Conservation (phyloP, 192 early-diverging fungal genomes). For the Backusella westeae region DNA sequence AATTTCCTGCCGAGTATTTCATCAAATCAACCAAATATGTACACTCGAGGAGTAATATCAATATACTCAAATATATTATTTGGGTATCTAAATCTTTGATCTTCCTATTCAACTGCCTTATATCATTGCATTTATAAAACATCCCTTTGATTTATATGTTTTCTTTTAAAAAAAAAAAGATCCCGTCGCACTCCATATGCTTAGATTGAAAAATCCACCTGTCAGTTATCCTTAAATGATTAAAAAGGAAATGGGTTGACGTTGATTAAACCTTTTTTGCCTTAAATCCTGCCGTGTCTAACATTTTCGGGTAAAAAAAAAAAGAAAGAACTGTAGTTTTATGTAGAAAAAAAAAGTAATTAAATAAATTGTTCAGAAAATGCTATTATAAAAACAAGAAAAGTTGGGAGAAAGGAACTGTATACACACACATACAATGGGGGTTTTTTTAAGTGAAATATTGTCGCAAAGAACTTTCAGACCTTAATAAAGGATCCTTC, state of each 20-base stretch:
- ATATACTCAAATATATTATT: not conserved
- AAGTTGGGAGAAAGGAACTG: not conserved
- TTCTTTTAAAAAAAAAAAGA: not conserved
- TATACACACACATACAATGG: not conserved
- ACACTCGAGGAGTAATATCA: not conserved
- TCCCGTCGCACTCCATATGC: not conserved
- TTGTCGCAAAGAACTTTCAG: slow-evolving; percentile 64
- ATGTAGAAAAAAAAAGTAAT: not conserved
- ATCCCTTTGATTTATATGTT: not conserved
- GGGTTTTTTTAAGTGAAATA: slow-evolving; percentile 49
- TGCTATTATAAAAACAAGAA: not conserved
- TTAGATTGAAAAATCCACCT: not conserved
- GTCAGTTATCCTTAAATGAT: not conserved
- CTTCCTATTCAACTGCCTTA: not conserved
- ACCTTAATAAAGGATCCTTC: slow-evolving; percentile 55
- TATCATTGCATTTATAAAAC: no score
- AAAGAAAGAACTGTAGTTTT: not conserved
- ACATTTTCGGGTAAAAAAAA: not conserved
- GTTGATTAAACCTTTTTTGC: not conserved
- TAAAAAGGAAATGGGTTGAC: not conserved
- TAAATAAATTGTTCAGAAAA: not conserved
- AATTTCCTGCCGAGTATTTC: not conserved
- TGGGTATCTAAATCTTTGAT: not conserved
- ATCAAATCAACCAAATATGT: not conserved
- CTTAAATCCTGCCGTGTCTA: not conserved